Conservation (phyloP, 1,284 basidiomycete genomes). For the Malassezia japonica region DNA sequence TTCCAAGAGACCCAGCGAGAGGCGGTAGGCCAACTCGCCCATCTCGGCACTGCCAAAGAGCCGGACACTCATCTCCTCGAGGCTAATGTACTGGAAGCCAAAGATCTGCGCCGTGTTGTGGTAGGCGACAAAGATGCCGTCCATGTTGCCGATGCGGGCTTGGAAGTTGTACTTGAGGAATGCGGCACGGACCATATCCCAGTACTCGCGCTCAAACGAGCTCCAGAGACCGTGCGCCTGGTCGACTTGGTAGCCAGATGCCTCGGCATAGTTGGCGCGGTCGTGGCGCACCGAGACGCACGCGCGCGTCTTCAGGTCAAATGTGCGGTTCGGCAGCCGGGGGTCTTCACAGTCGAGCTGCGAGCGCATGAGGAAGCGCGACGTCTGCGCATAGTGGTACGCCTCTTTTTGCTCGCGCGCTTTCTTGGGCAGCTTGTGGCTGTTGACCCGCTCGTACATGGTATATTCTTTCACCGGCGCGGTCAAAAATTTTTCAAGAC, state of each 20-base stretch:
- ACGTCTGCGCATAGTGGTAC: slow-evolving; percentile 54
- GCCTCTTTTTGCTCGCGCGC: slow-evolving; percentile 49
- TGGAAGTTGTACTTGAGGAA: slow-evolving; percentile 96
- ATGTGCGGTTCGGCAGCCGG: slow-evolving; percentile 75
- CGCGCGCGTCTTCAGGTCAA: slow-evolving; percentile 92
- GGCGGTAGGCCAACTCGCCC: slow-evolving; percentile 67
- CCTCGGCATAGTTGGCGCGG: slow-evolving; percentile 64
- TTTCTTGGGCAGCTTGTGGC: slow-evolving; percentile 37
- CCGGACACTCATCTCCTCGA: slow-evolving; percentile 75
- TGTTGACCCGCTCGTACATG: slow-evolving; percentile 54
- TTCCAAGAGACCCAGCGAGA: slow-evolving; percentile 68
- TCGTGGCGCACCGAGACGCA: slow-evolving; percentile 76
- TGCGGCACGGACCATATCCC: slow-evolving; percentile 77
- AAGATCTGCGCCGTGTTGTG: slow-evolving; percentile 82
- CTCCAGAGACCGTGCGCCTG: slow-evolving; percentile 35
- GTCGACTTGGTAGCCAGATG: slow-evolving; percentile 45
- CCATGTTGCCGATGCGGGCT: slow-evolving; percentile 92
- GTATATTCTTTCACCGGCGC: slow-evolving; percentile 60
- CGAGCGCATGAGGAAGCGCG: slow-evolving; percentile 78
- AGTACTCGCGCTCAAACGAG: slow-evolving; percentile 48
- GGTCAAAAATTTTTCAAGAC: slow-evolving; percentile 83
- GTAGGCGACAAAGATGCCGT: slow-evolving; percentile 87
- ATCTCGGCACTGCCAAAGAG: slow-evolving; percentile 61
- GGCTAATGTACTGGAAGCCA: slow-evolving; percentile 85
- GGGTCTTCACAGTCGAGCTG: slow-evolving; percentile 80